Conservation (phyloP, 73 alveolate genomes). For the Blepharisma japonicum region DNA sequence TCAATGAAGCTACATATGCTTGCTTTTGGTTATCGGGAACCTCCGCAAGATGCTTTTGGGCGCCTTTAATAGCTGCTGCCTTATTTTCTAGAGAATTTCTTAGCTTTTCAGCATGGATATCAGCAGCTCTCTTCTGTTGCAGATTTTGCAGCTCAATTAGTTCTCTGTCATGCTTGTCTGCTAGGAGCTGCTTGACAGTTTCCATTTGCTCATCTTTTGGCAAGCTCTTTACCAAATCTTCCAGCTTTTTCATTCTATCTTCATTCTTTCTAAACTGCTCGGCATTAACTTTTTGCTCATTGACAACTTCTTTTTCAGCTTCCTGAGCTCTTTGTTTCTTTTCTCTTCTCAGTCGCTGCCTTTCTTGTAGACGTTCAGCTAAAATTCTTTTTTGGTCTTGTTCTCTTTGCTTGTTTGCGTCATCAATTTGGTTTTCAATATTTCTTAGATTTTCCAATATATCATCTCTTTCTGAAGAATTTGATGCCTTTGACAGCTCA, state of each 20-base stretch:
- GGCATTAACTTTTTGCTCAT: neutral
- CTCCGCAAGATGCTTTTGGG: neutral
- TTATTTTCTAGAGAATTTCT: neutral
- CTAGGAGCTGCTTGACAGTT: neutral
- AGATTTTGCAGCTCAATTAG: neutral
- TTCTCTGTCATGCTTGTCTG: neutral
- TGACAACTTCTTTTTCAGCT: neutral
- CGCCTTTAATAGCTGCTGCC: neutral
- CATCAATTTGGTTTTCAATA: neutral
- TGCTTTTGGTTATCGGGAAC: neutral
- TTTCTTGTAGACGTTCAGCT: neutral
- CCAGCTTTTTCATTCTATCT: neutral
- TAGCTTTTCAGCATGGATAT: neutral
- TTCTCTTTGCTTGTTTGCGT: neutral
- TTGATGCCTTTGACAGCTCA: too few species aligned
- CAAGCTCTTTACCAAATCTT: neutral
- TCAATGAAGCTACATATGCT: neutral
- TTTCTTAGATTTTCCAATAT: neutral
- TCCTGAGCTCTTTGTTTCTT: neutral
- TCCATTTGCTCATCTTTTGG: neutral
- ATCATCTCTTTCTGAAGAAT: too few species aligned
- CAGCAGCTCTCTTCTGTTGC: constrained; percentile 6
- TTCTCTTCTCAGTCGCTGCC: neutral
- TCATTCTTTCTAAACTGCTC: neutral
- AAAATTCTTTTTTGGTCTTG: neutral